These are phyloP conservation scores for Trifolium subterraneum DNA, from an alignment of 306 rosid species.

Conservation along the genomic window DNA sequence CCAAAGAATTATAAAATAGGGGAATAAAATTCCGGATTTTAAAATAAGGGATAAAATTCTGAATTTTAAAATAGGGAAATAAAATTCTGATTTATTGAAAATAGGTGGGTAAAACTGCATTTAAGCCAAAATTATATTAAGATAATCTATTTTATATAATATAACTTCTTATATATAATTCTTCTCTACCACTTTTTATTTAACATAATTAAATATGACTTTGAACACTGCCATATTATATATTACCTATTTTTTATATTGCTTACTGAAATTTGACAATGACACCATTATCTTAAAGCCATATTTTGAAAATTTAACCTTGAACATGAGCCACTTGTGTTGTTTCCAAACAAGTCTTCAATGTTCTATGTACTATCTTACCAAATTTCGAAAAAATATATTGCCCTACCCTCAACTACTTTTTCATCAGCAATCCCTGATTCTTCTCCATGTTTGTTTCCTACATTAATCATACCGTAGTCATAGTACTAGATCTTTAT, in stretches of 20 bases:
- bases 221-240: neutral
- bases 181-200: neutral
- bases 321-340: slow-evolving; percentile 30
- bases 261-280: no score
- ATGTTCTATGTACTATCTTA: slow-evolving; percentile 4
- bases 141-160: no score
- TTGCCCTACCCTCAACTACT: neutral
- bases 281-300: neutral
- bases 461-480: neutral
- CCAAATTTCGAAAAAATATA: neutral
- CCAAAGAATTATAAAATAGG: no score
- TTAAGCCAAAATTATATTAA: no score
- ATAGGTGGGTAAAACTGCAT: no score
- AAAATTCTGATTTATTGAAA: no score
- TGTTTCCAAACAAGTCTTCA: slow-evolving; percentile 16
- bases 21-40: no score
- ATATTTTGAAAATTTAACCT: slow-evolving; percentile 4
- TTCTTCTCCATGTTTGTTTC: slow-evolving; percentile 3
- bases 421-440: slow-evolving; percentile 21
- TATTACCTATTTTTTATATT: neutral
- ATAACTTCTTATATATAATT: no score
- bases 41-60: no score
- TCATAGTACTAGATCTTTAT: neutral
- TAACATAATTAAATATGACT: neutral
- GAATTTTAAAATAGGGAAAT: no score